Percentiles rank a stretch among this genome's conserved stretches.
phyloP scores from a whole-genome alignment of 768 basidiomycete species.

The Candolleomyces eurysporus region DNA sequence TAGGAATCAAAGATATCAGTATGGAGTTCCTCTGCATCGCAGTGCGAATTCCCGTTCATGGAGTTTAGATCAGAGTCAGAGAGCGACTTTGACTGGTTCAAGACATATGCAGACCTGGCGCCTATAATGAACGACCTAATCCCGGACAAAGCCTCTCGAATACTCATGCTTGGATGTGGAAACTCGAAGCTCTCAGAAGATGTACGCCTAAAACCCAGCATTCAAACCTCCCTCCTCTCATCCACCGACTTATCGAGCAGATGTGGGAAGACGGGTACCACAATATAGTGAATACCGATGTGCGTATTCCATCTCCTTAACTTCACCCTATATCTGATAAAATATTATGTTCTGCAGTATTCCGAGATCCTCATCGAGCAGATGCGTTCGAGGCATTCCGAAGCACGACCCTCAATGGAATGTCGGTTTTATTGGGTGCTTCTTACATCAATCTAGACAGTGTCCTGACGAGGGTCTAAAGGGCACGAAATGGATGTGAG shows the following conservation, averaged over 20 bases:
- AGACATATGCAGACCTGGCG: conserved; percentile 73
- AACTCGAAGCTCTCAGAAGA: conserved; percentile 81
- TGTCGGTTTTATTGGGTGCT: conserved; percentile 40
- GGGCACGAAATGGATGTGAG: conserved; percentile 89
- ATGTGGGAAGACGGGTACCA: conserved; percentile 88
- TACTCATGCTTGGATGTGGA: conserved; percentile 83
- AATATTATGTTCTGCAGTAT: conserved; percentile 45
- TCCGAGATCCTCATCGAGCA: conserved; percentile 71
- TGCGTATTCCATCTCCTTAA: conserved; percentile 27
- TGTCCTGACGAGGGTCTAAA: conserved; percentile 22
- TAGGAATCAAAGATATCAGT: conserved; percentile 65
- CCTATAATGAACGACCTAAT: conserved; percentile 58
- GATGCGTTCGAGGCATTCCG: conserved; percentile 58
- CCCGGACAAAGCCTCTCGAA: conserved; percentile 56
- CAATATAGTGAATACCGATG: conserved; percentile 78
- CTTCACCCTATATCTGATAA: not conserved
- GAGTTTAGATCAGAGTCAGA: conserved; percentile 37
- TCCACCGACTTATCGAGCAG: conserved; percentile 29
- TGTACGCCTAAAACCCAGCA: conserved; percentile 33
- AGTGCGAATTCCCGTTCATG: conserved; percentile 31
- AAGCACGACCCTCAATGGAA: conserved; percentile 61
- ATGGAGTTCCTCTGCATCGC: conserved; percentile 14
- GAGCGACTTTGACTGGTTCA: conserved; percentile 84
- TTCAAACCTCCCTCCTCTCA: not conserved
- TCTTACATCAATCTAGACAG: not conserved